Conservation (phyloP, 2,329 filamentous ascomycete species). For the Talaromyces sp. region DNA sequence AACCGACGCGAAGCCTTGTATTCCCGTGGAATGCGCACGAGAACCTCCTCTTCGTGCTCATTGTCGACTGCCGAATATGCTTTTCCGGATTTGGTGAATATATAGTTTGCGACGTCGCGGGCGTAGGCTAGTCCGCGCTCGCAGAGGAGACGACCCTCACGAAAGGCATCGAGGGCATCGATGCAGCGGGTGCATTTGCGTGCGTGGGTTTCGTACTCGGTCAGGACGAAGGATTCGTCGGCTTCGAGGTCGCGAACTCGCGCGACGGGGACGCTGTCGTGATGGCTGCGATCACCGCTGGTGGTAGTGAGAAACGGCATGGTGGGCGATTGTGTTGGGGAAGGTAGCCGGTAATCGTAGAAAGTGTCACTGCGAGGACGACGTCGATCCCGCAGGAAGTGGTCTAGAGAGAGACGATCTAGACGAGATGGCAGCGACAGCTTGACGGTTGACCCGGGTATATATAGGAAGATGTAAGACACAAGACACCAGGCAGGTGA, state of each 20-base stretch:
- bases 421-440: constrained; percentile 14
- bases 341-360: constrained; percentile 11
- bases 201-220: constrained; percentile 31
- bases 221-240: constrained; percentile 34
- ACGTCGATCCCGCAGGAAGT: constrained; percentile 4
- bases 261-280: constrained; percentile 7
- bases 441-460: constrained; percentile 10
- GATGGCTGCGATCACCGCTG: neutral
- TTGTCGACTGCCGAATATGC: constrained; percentile 41
- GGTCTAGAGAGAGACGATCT: constrained; percentile 9
- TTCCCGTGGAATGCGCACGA: constrained; percentile 40
- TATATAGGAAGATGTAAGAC: neutral
- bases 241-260: constrained; percentile 19
- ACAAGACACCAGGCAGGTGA: neutral
- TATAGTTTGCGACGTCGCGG: constrained; percentile 31
- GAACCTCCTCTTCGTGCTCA: constrained; percentile 32
- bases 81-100: constrained; percentile 32
- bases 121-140: constrained; percentile 29
- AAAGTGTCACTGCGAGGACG: constrained; percentile 12
- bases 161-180: constrained; percentile 26
- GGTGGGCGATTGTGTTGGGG: constrained; percentile 11
- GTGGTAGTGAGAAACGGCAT: constrained; percentile 16
- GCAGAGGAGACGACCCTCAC: constrained; percentile 29
- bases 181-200: constrained; percentile 29
- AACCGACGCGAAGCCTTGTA: constrained; percentile 33